These are phyloP conservation scores for Alternaria postmessia DNA, from an alignment of 2,329 filamentous ascomycete genomes.

Conservation along the genomic window DNA sequence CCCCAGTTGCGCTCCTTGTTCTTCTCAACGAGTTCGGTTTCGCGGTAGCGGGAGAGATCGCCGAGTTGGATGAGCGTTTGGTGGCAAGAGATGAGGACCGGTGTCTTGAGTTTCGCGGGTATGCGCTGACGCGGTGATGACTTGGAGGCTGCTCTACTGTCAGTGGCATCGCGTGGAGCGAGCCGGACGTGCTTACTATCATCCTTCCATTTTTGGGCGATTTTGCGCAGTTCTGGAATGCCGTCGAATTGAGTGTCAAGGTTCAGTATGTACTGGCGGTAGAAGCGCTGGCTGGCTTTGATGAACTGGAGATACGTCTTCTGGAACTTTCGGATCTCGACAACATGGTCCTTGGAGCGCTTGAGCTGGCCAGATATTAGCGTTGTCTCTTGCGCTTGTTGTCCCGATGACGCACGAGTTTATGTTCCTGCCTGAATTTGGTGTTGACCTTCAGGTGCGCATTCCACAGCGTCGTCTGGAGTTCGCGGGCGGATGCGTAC, in stretches of 20 bases:
- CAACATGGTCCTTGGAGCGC: constrained; percentile 62
- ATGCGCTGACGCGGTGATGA: constrained; percentile 37
- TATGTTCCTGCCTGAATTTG: constrained; percentile 72
- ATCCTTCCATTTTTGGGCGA: constrained; percentile 58
- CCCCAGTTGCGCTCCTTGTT: constrained; percentile 78
- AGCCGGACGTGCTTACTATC: constrained; percentile 33
- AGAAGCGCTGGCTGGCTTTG: constrained; percentile 87
- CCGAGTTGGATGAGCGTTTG: constrained; percentile 85
- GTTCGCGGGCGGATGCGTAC: constrained; percentile 67
- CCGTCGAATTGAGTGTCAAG: constrained; percentile 69
- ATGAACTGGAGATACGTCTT: constrained; percentile 85
- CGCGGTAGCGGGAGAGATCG: constrained; percentile 87
- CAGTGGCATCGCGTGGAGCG: constrained; percentile 28
- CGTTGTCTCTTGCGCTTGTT: not conserved
- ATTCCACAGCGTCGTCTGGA: constrained; percentile 79
- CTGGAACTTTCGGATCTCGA: constrained; percentile 77
- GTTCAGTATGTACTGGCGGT: constrained; percentile 82
- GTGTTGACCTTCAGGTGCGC: constrained; percentile 79
- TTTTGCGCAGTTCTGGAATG: constrained; percentile 65
- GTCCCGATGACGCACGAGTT: constrained; percentile 28
- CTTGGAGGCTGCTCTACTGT: constrained; percentile 50
- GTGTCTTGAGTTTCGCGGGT: constrained; percentile 62
- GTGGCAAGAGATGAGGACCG: constrained; percentile 78
- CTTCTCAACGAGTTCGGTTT: constrained; percentile 72
- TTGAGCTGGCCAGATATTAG: constrained; percentile 50